These are phyloP conservation scores for Penicillium coffeae DNA, from an alignment of 495 filamentous ascomycete genomes.

Conservation along the genomic window DNA sequence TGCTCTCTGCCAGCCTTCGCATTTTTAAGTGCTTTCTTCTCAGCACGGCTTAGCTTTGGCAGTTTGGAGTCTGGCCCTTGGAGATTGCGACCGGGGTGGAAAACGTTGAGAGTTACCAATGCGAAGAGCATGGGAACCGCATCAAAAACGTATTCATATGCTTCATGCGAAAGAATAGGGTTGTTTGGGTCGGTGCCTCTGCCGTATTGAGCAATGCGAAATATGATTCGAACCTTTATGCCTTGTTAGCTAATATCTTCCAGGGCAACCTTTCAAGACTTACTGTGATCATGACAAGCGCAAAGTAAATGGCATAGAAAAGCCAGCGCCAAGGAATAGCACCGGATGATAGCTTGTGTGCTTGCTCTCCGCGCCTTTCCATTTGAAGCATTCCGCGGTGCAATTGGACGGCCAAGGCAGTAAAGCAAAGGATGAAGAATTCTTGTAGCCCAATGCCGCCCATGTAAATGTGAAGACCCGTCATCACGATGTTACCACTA, in stretches of 20 bases:
- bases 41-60: constrained; percentile 5
- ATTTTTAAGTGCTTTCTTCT: constrained; percentile 11
- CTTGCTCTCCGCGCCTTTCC: constrained; percentile 32
- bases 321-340: constrained; percentile 35
- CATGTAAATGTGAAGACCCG: constrained; percentile 48
- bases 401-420: constrained; percentile 43
- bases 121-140: constrained; percentile 55
- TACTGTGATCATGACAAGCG: constrained; percentile 50
- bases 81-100: constrained; percentile 53
- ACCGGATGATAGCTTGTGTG: constrained; percentile 16
- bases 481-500: constrained; percentile 15
- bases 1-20: too few relatives aligned
- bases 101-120: constrained; percentile 40
- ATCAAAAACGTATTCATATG: constrained; percentile 53
- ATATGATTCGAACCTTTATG: constrained; percentile 42
- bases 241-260: background rate
- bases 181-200: constrained; percentile 33
- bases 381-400: constrained; percentile 36
- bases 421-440: constrained; percentile 54
- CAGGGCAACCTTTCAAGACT: constrained; percentile 8
- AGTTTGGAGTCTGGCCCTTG: constrained; percentile 32
- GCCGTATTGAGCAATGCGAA: constrained; percentile 54
- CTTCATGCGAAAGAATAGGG: constrained; percentile 49
- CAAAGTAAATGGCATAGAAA: constrained; percentile 48
- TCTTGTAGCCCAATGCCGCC: constrained; percentile 59